Evolutionary conservation across 352 stramenopile genomes (phyloP).

Genomic region (Phytophthora lateralis): DNA sequence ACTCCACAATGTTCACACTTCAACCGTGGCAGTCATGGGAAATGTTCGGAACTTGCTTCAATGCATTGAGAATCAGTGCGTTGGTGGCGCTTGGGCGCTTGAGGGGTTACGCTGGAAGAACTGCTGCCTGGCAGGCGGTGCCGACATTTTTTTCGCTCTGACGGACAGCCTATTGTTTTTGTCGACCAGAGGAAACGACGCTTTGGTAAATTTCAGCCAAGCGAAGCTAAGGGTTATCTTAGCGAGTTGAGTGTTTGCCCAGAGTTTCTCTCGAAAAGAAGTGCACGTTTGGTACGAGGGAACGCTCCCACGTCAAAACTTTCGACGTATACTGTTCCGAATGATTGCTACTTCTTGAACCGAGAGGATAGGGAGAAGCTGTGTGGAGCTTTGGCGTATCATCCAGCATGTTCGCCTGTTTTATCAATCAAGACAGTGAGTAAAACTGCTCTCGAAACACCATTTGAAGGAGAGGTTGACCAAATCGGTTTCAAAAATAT

Average conservation of each 20-base stretch:
- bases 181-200: conserved; percentile 21
- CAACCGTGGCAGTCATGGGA: conserved; percentile 18
- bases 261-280: conserved; percentile 1
- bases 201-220: conserved; percentile 19
- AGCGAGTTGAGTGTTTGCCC: conserved; percentile 11
- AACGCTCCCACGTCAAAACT: conserved; percentile 6
- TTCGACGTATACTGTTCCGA: not conserved
- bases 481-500: conserved; percentile 4
- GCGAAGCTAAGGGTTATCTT: conserved; percentile 11
- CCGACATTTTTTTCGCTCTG: conserved; percentile 44
- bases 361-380: conserved; percentile 30
- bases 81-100: conserved; percentile 32
- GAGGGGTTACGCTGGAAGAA: conserved; percentile 25
- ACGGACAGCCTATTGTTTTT: conserved; percentile 24
- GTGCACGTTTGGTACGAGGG: conserved; percentile 16
- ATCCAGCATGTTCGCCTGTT: conserved; percentile 37
- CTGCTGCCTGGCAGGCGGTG: conserved; percentile 17
- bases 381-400: conserved; percentile 37
- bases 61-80: conserved; percentile 44
- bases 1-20: conserved; percentile 2
- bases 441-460: conserved; percentile 33
- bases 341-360: conserved; percentile 22
- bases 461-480: conserved; percentile 13
- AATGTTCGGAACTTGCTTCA: conserved; percentile 44
- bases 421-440: conserved; percentile 30